Evolutionary conservation across 352 stramenopile species (phyloP).

Genomic region (Phytophthora chlamydospora): DNA sequence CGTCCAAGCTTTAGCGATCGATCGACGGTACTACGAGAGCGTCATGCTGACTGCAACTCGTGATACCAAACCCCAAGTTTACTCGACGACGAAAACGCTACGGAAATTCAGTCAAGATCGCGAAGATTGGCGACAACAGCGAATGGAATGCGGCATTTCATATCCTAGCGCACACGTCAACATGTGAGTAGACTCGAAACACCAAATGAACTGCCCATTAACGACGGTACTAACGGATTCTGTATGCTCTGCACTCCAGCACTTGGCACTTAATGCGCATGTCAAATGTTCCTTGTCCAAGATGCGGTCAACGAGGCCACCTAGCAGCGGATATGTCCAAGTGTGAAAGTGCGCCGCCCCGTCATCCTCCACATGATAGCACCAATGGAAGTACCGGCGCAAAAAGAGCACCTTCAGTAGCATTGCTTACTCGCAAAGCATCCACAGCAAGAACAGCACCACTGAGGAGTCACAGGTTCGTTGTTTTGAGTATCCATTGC

Average conservation of each 20-base stretch:
- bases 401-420: slow-evolving; percentile 8
- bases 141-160: slow-evolving; percentile 66
- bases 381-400: slow-evolving; percentile 12
- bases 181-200: slow-evolving; percentile 49
- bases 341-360: slow-evolving; percentile 39
- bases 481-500: not conserved
- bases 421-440: slow-evolving; percentile 15
- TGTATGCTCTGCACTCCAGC: slow-evolving; percentile 24
- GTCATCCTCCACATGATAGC: slow-evolving; percentile 22
- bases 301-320: slow-evolving; percentile 63
- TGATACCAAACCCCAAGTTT: slow-evolving; percentile 48
- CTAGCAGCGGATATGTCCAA: slow-evolving; percentile 52
- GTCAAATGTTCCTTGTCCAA: slow-evolving; percentile 64
- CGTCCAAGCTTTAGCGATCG: slow-evolving; percentile 66
- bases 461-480: slow-evolving; percentile 10
- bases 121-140: slow-evolving; percentile 77
- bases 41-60: slow-evolving; percentile 54
- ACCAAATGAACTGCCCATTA: not conserved
- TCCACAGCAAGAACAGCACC: slow-evolving; percentile 17
- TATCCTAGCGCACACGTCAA: slow-evolving; percentile 74
- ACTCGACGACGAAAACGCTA: slow-evolving; percentile 50
- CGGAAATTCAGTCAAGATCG: slow-evolving; percentile 55
- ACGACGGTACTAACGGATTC: not conserved
- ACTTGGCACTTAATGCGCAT: slow-evolving; percentile 83
- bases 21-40: slow-evolving; percentile 67